Conservation (phyloP, 257 asterid genomes). For the Scutellaria barbata region DNA sequence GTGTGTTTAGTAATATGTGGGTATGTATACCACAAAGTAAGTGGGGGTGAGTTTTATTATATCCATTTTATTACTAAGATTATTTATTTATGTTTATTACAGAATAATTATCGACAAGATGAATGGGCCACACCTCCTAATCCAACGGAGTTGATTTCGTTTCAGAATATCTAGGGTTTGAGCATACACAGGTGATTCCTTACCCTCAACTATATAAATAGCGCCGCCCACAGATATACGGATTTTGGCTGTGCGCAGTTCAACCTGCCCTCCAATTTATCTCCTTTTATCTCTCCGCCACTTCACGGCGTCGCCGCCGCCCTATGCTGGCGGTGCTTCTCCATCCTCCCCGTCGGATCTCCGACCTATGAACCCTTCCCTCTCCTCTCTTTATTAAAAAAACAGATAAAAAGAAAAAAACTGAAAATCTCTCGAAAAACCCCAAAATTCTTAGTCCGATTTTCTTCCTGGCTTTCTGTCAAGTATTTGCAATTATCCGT, state of each 20-base stretch:
- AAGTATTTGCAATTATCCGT: conserved; percentile 20
- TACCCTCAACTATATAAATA: not conserved
- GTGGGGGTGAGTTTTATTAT: too few relatives aligned
- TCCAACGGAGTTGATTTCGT: conserved; percentile 44
- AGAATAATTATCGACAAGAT: not conserved
- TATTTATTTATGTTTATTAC: too few relatives aligned
- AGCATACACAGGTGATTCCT: too few relatives aligned
- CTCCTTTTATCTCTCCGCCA: conserved; percentile 13
- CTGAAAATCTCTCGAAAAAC: conserved; percentile 43
- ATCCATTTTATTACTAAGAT: too few relatives aligned
- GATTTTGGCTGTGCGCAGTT: conserved; percentile 39
- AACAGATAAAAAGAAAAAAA: conserved; percentile 37
- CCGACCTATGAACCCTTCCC: conserved; percentile 60
- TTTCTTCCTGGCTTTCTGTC: conserved; percentile 38
- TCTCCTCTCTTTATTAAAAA: conserved; percentile 55
- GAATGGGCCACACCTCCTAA: conserved; percentile 34
- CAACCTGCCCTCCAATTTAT: conserved; percentile 32
- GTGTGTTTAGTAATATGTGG: too few relatives aligned
- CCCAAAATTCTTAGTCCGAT: conserved; percentile 36
- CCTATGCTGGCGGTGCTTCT: conserved; percentile 52
- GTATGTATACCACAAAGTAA: too few relatives aligned
- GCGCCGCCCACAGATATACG: conserved; percentile 4
- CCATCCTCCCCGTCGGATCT: conserved; percentile 41
- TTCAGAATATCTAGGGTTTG: conserved; percentile 35
- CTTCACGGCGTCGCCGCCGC: conserved; percentile 56